Percentiles rank a stretch among this genome's conserved stretches.
These are phyloP conservation scores for Hypoxylon sp. DNA, from an alignment of 2,329 filamentous ascomycete genomes.

Conservation along the genomic window DNA sequence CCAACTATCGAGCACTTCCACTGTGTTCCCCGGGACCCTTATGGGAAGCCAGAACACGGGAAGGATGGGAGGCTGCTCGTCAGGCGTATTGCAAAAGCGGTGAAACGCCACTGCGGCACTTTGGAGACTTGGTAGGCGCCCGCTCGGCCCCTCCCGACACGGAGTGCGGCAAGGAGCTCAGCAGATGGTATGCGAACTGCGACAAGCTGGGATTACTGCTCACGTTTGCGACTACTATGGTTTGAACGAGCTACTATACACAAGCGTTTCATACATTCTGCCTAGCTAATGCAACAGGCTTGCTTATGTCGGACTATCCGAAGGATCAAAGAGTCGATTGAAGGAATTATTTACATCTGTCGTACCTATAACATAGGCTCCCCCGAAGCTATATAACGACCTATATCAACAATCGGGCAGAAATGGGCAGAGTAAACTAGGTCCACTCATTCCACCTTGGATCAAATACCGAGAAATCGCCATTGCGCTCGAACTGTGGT, in stretches of 20 bases:
- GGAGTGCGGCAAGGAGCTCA: constrained; percentile 20
- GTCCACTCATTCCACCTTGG: constrained; percentile 41
- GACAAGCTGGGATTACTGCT: constrained; percentile 39
- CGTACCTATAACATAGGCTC: no score
- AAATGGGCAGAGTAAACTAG: constrained; percentile 23
- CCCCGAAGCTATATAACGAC: no score
- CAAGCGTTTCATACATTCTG: no score
- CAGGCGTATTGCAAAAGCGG: constrained; percentile 9
- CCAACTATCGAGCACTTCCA: constrained; percentile 35
- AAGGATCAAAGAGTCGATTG: no score
- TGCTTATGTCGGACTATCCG: no score
- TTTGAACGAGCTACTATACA: no score
- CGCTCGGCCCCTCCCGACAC: constrained; percentile 26
- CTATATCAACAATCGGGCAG: no score
- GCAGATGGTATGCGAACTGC: constrained; percentile 38
- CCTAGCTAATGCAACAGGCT: no score
- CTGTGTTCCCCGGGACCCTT: constrained; percentile 35
- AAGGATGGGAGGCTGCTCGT: constrained; percentile 36
- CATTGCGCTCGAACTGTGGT: constrained; percentile 44
- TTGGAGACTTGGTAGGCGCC: constrained; percentile 39
- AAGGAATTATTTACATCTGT: no score
- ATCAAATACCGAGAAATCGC: constrained; percentile 7
- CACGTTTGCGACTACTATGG: constrained; percentile 30
- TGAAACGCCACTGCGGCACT: constrained; percentile 21
- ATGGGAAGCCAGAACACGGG: constrained; percentile 35